These are phyloP conservation scores for Cystobasidium tubakii DNA, from an alignment of 768 basidiomycete genomes.

Conservation along the genomic window DNA sequence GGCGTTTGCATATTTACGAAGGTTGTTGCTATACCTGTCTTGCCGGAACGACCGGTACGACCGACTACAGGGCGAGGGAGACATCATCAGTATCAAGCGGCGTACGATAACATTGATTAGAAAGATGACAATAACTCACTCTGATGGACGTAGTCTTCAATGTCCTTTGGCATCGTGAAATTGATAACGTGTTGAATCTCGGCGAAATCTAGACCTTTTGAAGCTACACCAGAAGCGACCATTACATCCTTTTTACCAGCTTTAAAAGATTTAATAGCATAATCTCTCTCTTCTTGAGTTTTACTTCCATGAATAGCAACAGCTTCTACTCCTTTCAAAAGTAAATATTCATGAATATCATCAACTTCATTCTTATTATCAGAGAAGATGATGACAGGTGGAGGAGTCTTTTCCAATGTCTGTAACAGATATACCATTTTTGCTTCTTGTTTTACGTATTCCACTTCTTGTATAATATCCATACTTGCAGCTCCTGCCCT, in stretches of 20 bases:
- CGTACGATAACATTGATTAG: too few species aligned
- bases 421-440: constrained; percentile 99
- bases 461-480: constrained; percentile 88
- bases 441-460: constrained; percentile 98
- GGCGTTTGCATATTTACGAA: constrained; percentile 98
- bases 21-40: constrained; percentile 97
- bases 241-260: constrained; percentile 96
- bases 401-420: constrained; percentile 95
- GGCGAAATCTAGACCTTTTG: constrained; percentile 95
- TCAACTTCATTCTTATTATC: constrained; percentile 99
- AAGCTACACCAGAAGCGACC: constrained; percentile 97
- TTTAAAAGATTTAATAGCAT: constrained; percentile 97
- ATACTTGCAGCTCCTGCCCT: constrained; percentile 95
- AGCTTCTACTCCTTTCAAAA: constrained; percentile 94
- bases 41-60: constrained; percentile 91
- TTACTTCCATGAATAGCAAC: constrained; percentile 98
- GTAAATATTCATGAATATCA: constrained; percentile 94
- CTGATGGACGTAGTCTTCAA: constrained; percentile 99
- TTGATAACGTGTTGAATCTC: constrained; percentile 99
- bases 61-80: constrained; percentile 54
- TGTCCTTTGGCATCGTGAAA: constrained; percentile 99
- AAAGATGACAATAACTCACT: too few species aligned
- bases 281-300: constrained; percentile 95
- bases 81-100: not conserved
- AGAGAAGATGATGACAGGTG: constrained; percentile 94